Percentiles rank a stretch among this genome's conserved stretches.
Conservation (phyloP, 148 eudicot genomes). For the Polygonum aviculare region DNA sequence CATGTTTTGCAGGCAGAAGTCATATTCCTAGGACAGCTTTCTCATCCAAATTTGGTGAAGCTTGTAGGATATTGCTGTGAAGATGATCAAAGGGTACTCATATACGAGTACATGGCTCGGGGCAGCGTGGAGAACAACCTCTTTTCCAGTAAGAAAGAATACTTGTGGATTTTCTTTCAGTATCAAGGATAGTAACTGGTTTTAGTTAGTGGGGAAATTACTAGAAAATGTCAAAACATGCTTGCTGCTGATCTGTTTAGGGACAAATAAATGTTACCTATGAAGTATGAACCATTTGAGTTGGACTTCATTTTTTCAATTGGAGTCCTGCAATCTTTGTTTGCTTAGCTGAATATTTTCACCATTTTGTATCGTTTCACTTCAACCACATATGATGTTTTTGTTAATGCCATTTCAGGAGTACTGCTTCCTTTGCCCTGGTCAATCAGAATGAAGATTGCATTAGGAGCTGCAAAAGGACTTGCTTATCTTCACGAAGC, state of each 20-base stretch:
- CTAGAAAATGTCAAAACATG: too few relatives aligned
- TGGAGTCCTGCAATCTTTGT: too few relatives aligned
- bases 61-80: conserved; percentile 87
- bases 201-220: too few relatives aligned
- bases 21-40: conserved; percentile 82
- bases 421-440: conserved; percentile 85
- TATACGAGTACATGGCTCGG: conserved; percentile 80
- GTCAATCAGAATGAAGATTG: conserved; percentile 85
- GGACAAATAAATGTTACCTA: background rate
- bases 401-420: conserved; percentile 26
- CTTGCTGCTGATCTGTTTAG: background rate
- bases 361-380: background rate
- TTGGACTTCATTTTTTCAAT: too few relatives aligned
- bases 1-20: conserved; percentile 55
- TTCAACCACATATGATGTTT: background rate
- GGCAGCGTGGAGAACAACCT: conserved; percentile 86
- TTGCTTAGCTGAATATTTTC: background rate
- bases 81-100: conserved; percentile 64
- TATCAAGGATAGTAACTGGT: background rate
- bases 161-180: background rate
- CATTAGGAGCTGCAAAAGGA: conserved; percentile 81
- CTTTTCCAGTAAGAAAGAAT: conserved; percentile 71
- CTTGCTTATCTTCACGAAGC: conserved; percentile 86
- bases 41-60: conserved; percentile 87
- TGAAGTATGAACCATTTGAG: background rate